phyloP scores from a whole-genome alignment of 2,329 filamentous ascomycete species.

The Neofusicoccum cordaticola region DNA sequence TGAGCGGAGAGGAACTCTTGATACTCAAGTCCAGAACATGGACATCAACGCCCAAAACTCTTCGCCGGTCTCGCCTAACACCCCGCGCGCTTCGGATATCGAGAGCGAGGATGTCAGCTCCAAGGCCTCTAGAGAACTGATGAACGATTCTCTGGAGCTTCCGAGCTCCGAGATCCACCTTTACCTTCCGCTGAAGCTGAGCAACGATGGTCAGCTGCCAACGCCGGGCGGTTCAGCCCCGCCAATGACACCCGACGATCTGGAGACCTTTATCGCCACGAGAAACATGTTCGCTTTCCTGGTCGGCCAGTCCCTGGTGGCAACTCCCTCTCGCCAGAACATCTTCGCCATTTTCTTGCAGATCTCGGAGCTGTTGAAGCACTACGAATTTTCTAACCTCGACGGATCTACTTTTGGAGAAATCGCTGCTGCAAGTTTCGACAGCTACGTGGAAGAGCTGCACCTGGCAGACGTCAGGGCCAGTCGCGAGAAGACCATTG shows the following conservation, averaged over 20 bases:
- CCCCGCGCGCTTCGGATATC: constrained; percentile 30
- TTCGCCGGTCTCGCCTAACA: constrained; percentile 22
- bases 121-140: constrained; percentile 46
- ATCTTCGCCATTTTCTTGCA: constrained; percentile 62
- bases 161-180: constrained; percentile 51
- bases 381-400: constrained; percentile 60
- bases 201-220: constrained; percentile 45
- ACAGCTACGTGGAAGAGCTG: constrained; percentile 74
- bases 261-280: constrained; percentile 57
- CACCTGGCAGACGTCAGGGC: constrained; percentile 73
- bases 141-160: constrained; percentile 48
- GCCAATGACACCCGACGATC: constrained; percentile 45
- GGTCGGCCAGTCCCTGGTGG: constrained; percentile 59
- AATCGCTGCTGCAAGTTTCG: constrained; percentile 62
- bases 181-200: constrained; percentile 58
- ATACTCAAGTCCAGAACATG: constrained; percentile 27
- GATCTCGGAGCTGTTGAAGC: constrained; percentile 55
- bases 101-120: constrained; percentile 43
- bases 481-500: constrained; percentile 84
- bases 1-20: constrained; percentile 29
- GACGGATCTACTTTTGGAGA: constrained; percentile 65
- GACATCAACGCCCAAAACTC: constrained; percentile 26
- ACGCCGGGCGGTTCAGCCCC: constrained; percentile 26
- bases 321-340: constrained; percentile 53
- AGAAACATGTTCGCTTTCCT: constrained; percentile 65